Evolutionary conservation across 1,139 yeast species (phyloP).

Genomic region (Tardiomyces depauwii): DNA sequence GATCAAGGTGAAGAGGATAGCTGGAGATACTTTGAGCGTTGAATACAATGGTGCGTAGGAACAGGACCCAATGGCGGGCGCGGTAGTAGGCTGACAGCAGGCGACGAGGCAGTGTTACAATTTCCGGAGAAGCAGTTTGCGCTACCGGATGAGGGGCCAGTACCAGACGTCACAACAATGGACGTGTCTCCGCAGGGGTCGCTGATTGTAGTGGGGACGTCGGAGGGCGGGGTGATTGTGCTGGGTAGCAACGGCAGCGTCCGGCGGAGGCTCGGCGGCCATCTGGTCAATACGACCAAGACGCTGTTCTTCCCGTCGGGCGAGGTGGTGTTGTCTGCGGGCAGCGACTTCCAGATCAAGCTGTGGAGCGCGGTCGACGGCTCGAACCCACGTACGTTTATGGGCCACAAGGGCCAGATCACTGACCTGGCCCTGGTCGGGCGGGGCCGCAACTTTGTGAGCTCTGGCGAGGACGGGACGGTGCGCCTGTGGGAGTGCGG

Average conservation of each 20-base stretch:
- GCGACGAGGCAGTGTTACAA: neutral
- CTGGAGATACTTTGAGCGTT: neutral
- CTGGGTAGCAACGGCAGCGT: constrained; percentile 8
- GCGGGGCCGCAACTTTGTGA: constrained; percentile 50
- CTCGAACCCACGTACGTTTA: constrained; percentile 37
- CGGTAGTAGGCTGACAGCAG: constrained; percentile 15
- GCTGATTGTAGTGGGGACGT: constrained; percentile 32
- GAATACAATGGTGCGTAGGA: neutral
- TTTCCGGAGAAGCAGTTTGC: neutral
- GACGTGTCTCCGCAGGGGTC: constrained; percentile 26
- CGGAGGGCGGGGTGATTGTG: constrained; percentile 31
- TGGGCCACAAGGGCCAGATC: constrained; percentile 36
- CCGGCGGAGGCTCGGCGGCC: constrained; percentile 25
- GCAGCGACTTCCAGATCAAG: constrained; percentile 44
- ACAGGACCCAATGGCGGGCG: neutral
- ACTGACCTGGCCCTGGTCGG: constrained; percentile 37
- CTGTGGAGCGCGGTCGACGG: constrained; percentile 45
- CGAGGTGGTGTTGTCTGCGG: constrained; percentile 42
- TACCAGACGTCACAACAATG: constrained; percentile 16
- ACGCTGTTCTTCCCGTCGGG: constrained; percentile 47
- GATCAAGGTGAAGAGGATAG: neutral
- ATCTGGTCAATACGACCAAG: constrained; percentile 34
- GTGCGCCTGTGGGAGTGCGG: constrained; percentile 60
- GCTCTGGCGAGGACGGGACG: constrained; percentile 34
- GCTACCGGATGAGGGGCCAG: neutral